Conservation (phyloP, 2,329 filamentous ascomycete species). For the Rosellinia necatrix region DNA sequence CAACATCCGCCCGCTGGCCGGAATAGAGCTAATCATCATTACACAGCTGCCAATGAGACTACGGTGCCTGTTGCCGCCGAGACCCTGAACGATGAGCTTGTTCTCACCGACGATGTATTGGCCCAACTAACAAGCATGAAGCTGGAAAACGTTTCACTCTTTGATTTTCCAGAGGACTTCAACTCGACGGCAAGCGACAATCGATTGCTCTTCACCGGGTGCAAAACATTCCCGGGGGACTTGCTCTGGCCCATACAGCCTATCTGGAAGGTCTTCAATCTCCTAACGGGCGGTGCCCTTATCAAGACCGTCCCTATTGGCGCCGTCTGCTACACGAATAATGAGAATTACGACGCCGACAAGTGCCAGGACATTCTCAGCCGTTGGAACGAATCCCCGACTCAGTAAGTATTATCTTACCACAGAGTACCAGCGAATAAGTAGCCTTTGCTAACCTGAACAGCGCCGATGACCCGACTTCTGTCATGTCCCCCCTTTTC, state of each 20-base stretch:
- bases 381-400: slow-evolving; percentile 15
- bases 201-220: slow-evolving; percentile 20
- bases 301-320: slow-evolving; percentile 41
- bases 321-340: slow-evolving; percentile 40
- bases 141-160: slow-evolving; percentile 31
- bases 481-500: slow-evolving; percentile 48
- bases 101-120: slow-evolving; percentile 28
- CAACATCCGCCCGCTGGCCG: not conserved
- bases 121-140: slow-evolving; percentile 27
- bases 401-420: not conserved
- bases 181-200: slow-evolving; percentile 5
- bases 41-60: slow-evolving; percentile 10
- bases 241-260: slow-evolving; percentile 33
- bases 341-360: slow-evolving; percentile 36
- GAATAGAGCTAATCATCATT: not conserved
- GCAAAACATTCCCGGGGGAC: slow-evolving; percentile 41
- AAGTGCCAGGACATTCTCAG: slow-evolving; percentile 13
- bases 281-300: slow-evolving; percentile 35
- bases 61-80: slow-evolving; percentile 20
- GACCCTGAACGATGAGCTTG: slow-evolving; percentile 8
- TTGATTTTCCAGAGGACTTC: slow-evolving; percentile 28
- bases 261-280: slow-evolving; percentile 39
- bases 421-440: not conserved
- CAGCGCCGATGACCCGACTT: slow-evolving; percentile 46
- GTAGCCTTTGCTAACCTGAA: not conserved